Percentiles rank a stretch among this genome's conserved stretches.
Conservation (phyloP, 176 grass and related monocot genomes). For the Thinopyrum elongatum region DNA sequence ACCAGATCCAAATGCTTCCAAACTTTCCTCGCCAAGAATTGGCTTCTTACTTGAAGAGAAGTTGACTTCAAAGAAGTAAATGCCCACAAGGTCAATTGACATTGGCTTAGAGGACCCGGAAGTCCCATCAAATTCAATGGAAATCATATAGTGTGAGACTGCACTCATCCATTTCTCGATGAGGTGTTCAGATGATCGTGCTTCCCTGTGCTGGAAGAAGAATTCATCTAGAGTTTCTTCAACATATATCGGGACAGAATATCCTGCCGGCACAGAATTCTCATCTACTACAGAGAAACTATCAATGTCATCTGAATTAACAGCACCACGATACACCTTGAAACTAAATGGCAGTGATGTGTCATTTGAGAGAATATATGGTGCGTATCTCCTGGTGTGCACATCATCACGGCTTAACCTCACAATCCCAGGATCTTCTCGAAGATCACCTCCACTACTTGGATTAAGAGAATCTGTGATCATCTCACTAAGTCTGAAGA, state of each 20-base stretch:
- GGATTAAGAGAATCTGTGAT: slow-evolving; percentile 75
- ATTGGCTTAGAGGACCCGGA: slow-evolving; percentile 71
- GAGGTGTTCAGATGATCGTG: slow-evolving; percentile 76
- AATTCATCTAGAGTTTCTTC: slow-evolving; percentile 87
- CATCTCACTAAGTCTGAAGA: slow-evolving; percentile 81
- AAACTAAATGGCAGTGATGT: slow-evolving; percentile 83
- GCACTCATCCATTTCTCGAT: slow-evolving; percentile 73
- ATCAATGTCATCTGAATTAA: slow-evolving; percentile 72
- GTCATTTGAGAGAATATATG: slow-evolving; percentile 90
- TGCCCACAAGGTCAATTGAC: slow-evolving; percentile 96
- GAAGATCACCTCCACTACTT: slow-evolving; percentile 47
- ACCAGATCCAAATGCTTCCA: slow-evolving; percentile 39
- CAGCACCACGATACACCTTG: slow-evolving; percentile 74
- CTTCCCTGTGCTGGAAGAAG: slow-evolving; percentile 67
- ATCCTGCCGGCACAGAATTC: slow-evolving; percentile 74
- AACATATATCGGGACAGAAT: slow-evolving; percentile 82
- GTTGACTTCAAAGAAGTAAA: slow-evolving; percentile 89
- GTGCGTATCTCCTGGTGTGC: slow-evolving; percentile 86
- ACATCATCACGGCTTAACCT: slow-evolving; percentile 65
- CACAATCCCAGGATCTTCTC: slow-evolving; percentile 48
- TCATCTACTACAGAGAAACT: slow-evolving; percentile 64
- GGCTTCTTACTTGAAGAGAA: slow-evolving; percentile 76
- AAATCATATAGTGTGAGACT: slow-evolving; percentile 93
- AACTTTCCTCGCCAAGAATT: slow-evolving; percentile 42
- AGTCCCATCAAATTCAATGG: slow-evolving; percentile 91